phyloP scores from a whole-genome alignment of 768 basidiomycete genomes.

The Sporobolomyces pararoseus region DNA sequence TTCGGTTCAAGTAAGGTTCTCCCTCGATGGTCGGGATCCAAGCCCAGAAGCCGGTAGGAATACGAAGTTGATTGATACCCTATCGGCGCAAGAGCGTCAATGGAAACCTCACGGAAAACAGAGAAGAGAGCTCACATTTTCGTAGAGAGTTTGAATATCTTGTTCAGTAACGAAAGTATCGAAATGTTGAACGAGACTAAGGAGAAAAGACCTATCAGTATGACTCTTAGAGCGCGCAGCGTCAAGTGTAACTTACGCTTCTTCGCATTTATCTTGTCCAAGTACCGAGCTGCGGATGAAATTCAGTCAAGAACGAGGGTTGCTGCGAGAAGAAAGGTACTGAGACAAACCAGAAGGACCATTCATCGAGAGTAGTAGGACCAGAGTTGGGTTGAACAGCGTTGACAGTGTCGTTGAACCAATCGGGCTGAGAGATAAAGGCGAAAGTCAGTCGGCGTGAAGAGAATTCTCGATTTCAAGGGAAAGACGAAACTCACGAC shows the following conservation, averaged over 20 bases:
- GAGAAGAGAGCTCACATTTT: constrained; percentile 12
- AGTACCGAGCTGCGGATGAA: neutral
- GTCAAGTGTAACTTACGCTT: constrained; percentile 36
- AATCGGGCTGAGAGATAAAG: neutral
- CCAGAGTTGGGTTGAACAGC: constrained; percentile 15
- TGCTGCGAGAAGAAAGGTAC: neutral
- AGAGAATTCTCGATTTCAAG: neutral
- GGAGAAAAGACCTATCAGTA: neutral
- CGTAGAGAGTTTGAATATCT: constrained; percentile 46
- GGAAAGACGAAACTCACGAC: neutral
- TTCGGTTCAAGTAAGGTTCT: constrained; percentile 42
- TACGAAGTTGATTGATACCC: constrained; percentile 45
- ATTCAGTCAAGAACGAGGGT: neutral
- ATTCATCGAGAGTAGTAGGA: constrained; percentile 35
- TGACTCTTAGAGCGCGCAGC: neutral
- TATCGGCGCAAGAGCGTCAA: neutral
- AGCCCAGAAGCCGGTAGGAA: constrained; percentile 46
- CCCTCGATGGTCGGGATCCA: constrained; percentile 39
- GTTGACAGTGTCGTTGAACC: constrained; percentile 38
- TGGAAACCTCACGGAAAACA: neutral
- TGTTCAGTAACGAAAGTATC: constrained; percentile 51
- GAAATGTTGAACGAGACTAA: constrained; percentile 47
- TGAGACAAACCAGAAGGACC: constrained; percentile 25
- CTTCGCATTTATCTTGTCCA: constrained; percentile 38
- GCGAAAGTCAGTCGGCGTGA: neutral